Base-by-base conservation (phyloP, 2,329 filamentous ascomycete species). In the Cercospora zeina region DNA sequence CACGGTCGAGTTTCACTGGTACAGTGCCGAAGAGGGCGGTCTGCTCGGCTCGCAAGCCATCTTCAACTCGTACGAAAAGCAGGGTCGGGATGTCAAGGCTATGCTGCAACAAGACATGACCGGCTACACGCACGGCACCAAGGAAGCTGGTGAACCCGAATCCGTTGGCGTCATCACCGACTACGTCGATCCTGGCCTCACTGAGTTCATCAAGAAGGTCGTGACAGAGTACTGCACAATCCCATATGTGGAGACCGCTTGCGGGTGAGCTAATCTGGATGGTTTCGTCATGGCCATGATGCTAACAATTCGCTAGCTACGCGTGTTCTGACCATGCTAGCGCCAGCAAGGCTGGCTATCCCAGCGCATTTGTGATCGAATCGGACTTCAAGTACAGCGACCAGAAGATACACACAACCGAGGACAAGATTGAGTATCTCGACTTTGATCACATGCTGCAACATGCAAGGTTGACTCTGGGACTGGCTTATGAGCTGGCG, bases 21-120 rank as follows among this genome's bases (percentile, higher is more conserved):
- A 96, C 79, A 90, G 88, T 49, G 92, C 91, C 10, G 92, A 96
- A 75, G 92, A 96, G 76, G 91, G 89, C 55, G 92, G 93, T 34
- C 81, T 96, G 50, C 83, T 96, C 3, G 92, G 92, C 62, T 93
- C 89, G 71, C 92, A 96, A 76, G 93, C 90, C 59, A 90, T 97
- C 75, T 97, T 97, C 81, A 83, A 85, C 55, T 79, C 85, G 7
- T 97, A 97, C 73, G 87, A 90, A 77, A 86, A 87, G 74, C 77
- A 84, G 21, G 83, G 84, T 33, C 85, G 88, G 27, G 87, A 93
- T 67, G 83, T 97, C 76, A 96, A 93, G 79, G 93, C 93, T 34
- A 97, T 97, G 95, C 85, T 97, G 59, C 93, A 97, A 80, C 93
- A 97, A 78, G 93, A 97, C 77, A 97, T 97, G 93, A 96, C 91